A percentile compares a stretch with the other conserved stretches of the same genome.
Evolutionary conservation across 306 rosid genomes (phyloP).

Genomic region (Adenanthera pavonina): DNA sequence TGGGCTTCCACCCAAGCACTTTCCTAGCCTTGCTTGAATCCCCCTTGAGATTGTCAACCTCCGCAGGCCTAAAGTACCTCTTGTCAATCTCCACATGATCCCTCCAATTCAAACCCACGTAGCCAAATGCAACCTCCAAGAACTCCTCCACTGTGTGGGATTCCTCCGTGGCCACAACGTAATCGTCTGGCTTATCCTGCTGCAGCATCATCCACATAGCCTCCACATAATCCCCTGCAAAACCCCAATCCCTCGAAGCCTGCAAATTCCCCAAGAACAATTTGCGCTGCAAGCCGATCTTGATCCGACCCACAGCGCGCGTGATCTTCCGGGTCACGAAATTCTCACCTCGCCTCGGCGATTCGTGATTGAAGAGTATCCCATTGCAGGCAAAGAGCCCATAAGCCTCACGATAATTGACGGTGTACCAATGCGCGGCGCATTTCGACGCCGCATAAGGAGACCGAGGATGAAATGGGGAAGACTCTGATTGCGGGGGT

Average conservation of each 20-base stretch:
- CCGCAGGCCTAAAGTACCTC: slow-evolving; percentile 85
- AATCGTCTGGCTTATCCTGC: slow-evolving; percentile 92
- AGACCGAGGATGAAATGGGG: slow-evolving; percentile 96
- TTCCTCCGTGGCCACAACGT: slow-evolving; percentile 95
- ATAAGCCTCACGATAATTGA: slow-evolving; percentile 93
- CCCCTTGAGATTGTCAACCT: slow-evolving; percentile 94
- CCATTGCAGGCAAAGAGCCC: slow-evolving; percentile 93
- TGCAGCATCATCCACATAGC: slow-evolving; percentile 99
- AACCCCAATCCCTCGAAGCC: slow-evolving; percentile 98
- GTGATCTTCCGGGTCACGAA: slow-evolving; percentile 96
- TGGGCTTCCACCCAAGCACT: slow-evolving; percentile 94
- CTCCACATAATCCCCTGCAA: slow-evolving; percentile 94
- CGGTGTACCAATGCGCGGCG: slow-evolving; percentile 99
- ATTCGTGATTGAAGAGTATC: slow-evolving; percentile 90
- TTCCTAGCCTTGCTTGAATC: slow-evolving; percentile 81
- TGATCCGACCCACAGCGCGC: slow-evolving; percentile 92
- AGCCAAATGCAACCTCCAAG: slow-evolving; percentile 81
- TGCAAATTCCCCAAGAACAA: slow-evolving; percentile 80
- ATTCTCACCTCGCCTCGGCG: slow-evolving; percentile 92
- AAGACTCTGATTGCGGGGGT: slow-evolving; percentile 83
- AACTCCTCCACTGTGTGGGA: slow-evolving; percentile 96
- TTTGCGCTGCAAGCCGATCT: slow-evolving; percentile 88
- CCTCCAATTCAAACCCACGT: slow-evolving; percentile 82
- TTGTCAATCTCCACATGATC: slow-evolving; percentile 89
- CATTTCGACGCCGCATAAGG: slow-evolving; percentile 95